phyloP scores from a whole-genome alignment of 1,284 basidiomycete species.

The Trichosporon ovoides region DNA sequence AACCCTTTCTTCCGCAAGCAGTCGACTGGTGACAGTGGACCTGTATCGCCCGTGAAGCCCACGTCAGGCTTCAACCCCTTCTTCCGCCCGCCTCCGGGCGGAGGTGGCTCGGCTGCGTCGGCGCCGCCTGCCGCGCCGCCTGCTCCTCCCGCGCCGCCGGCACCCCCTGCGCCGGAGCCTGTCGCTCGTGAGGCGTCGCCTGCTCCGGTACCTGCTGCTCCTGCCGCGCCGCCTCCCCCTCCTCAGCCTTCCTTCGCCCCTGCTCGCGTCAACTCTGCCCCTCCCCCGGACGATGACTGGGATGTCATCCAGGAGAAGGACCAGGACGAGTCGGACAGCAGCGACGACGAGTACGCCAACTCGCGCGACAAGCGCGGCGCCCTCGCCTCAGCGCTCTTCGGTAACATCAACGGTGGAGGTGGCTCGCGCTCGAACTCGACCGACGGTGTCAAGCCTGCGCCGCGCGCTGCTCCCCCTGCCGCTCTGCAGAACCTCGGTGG shows the following conservation, averaged over 20 bases:
- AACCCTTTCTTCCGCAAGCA: conserved; percentile 52
- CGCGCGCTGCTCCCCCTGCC: conserved; percentile 49
- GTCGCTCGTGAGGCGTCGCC: background rate
- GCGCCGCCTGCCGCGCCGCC: conserved; percentile 40
- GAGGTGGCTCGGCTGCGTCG: conserved; percentile 17
- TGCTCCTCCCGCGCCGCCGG: conserved; percentile 34
- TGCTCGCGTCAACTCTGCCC: conserved; percentile 23
- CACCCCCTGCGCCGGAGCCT: conserved; percentile 40
- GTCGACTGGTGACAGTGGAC: conserved; percentile 28
- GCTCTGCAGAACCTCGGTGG: conserved; percentile 48
- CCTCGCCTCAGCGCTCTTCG: conserved; percentile 73
- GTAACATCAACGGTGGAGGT: conserved; percentile 30
- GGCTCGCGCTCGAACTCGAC: conserved; percentile 38
- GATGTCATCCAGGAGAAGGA: conserved; percentile 72
- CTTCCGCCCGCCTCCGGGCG: conserved; percentile 49
- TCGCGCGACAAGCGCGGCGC: conserved; percentile 63
- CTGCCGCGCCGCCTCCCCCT: conserved; percentile 38
- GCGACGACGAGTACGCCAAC: conserved; percentile 64
- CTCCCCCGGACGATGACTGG: conserved; percentile 72
- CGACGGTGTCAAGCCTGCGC: conserved; percentile 24
- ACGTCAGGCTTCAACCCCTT: conserved; percentile 48
- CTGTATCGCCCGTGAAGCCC: conserved; percentile 31
- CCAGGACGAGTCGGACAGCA: conserved; percentile 51
- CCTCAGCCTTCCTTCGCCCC: conserved; percentile 20
- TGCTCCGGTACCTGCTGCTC: conserved; percentile 36